Percentiles rank a stretch among this genome's conserved stretches.
Conservation (phyloP, 495 filamentous ascomycete species). For the Pseudoneurospora amorphoporcata region DNA sequence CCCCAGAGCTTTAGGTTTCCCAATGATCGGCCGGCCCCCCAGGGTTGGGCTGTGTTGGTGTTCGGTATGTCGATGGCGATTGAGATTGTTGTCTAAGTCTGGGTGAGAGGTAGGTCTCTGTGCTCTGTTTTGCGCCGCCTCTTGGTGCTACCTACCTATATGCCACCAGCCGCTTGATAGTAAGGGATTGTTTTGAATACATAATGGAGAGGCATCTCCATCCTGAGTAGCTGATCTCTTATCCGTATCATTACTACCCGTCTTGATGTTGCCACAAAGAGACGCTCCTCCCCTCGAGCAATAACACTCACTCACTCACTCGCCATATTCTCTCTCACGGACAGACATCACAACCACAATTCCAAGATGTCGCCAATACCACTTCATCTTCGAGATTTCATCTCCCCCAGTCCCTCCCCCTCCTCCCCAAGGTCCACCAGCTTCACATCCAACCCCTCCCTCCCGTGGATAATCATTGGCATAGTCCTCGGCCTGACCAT, state of each 20-base stretch:
- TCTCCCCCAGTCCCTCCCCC: not conserved
- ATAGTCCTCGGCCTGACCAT: slow-evolving; percentile 20
- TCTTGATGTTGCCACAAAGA: not conserved
- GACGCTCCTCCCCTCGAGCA: not conserved
- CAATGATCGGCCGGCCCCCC: not conserved
- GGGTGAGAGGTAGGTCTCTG: not conserved
- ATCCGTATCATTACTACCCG: not conserved
- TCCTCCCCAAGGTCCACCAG: not conserved
- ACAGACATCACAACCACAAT: not conserved
- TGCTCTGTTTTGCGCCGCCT: not conserved
- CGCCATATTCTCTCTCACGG: not conserved
- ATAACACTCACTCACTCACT: not conserved
- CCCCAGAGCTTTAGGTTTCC: not conserved
- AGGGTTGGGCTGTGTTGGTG: not conserved
- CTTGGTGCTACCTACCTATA: not conserved
- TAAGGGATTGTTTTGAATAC: not conserved
- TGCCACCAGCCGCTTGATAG: not conserved
- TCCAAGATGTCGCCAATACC: not conserved
- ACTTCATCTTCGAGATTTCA: not conserved
- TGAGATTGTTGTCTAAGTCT: not conserved
- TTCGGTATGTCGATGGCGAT: not conserved
- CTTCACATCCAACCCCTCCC: not conserved
- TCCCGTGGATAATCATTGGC: slow-evolving; percentile 23
- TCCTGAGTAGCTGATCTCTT: not conserved
- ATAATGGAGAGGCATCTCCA: not conserved